A percentile compares a stretch with the other conserved stretches of the same genome.
Evolutionary conservation across 768 basidiomycete genomes (phyloP).

Genomic region (Leccinum uliginosum): DNA sequence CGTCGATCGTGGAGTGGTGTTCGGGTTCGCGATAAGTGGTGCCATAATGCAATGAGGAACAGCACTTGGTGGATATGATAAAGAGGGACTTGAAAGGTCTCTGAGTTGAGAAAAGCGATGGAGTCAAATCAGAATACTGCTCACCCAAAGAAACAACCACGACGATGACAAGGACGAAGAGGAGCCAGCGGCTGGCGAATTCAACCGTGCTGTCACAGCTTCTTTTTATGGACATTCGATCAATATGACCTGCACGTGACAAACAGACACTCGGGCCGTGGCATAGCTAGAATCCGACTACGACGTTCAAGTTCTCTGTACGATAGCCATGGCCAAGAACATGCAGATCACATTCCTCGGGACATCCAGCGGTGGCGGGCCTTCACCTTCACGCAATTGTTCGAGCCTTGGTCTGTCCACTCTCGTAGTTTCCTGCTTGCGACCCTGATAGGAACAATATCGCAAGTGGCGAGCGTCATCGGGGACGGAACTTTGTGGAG

Average conservation of each 20-base stretch:
- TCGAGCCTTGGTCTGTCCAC: constrained; percentile 47
- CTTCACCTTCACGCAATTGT: constrained; percentile 67
- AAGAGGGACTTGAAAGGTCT: constrained; percentile 15
- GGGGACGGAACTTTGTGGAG: constrained; percentile 64
- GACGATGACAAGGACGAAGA: not conserved
- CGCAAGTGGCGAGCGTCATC: constrained; percentile 49
- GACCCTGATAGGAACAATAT: constrained; percentile 1
- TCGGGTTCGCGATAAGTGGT: constrained; percentile 9
- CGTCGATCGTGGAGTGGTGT: constrained; percentile 15
- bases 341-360: constrained; percentile 71
- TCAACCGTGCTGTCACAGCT: constrained; percentile 16
- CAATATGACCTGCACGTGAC: constrained; percentile 16
- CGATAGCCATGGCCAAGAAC: constrained; percentile 31
- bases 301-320: not conserved
- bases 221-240: constrained; percentile 19
- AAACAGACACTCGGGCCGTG: not conserved
- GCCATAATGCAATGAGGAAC: constrained; percentile 7
- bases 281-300: not conserved
- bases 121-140: not conserved
- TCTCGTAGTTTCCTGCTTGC: not conserved
- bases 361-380: constrained; percentile 75
- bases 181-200: constrained; percentile 14
- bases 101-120: not conserved
- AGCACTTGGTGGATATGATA: not conserved
- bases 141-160: constrained; percentile 14